These are phyloP conservation scores for Aspergillus sojae DNA, from an alignment of 2,329 filamentous ascomycete genomes.

Conservation along the genomic window DNA sequence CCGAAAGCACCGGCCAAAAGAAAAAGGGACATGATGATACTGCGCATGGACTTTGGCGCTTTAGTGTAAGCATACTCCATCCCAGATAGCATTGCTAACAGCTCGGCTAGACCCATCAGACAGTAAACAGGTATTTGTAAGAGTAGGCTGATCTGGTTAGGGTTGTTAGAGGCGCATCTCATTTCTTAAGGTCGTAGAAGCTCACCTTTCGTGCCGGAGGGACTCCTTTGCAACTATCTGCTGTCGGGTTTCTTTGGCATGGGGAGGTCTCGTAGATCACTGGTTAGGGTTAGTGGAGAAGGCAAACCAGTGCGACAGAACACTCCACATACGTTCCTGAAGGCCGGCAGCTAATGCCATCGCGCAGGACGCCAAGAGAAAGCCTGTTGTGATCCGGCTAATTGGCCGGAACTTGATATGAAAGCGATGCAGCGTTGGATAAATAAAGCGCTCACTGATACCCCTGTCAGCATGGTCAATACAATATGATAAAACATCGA, in stretches of 20 bases:
- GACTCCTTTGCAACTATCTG: background rate
- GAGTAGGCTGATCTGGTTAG: background rate
- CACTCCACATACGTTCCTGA: background rate
- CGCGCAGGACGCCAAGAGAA: background rate
- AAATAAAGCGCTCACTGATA: background rate
- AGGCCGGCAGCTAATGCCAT: background rate
- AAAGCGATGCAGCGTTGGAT: background rate
- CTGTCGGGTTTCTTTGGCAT: background rate
- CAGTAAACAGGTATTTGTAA: background rate
- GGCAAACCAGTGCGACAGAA: too few species aligned
- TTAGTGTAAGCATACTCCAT: slow-evolving; percentile 14
- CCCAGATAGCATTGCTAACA: slow-evolving; percentile 3
- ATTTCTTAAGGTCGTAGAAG: too few species aligned
- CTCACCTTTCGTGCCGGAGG: background rate
- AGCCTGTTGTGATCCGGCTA: background rate
- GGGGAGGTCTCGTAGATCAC: slow-evolving; percentile 6
- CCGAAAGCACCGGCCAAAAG: slow-evolving; percentile 14
- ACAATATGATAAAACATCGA: background rate
- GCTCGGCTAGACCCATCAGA: slow-evolving; percentile 4
- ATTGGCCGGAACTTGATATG: background rate
- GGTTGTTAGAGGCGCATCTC: background rate
- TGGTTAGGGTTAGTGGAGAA: background rate
- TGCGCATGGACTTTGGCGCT: slow-evolving; percentile 16
- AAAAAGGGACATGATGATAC: slow-evolving; percentile 28
- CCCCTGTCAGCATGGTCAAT: background rate